Evolutionary conservation across 2,329 filamentous ascomycete genomes (phyloP).

Genomic region (Nothophoma quercina): DNA sequence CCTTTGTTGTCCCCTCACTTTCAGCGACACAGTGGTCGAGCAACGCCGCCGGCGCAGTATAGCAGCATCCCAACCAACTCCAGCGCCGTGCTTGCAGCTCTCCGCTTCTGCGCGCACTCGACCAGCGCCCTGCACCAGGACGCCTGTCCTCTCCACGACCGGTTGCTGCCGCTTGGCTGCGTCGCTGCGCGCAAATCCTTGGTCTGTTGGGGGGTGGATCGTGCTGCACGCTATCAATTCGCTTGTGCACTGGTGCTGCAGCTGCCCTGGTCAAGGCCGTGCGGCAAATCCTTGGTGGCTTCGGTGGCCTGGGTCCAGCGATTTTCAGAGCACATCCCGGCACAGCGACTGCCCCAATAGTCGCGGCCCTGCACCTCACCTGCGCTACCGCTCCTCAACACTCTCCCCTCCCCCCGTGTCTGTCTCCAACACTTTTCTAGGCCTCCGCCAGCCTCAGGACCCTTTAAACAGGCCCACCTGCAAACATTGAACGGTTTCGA

Average conservation of each 20-base stretch:
- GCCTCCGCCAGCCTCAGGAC: slow-evolving; percentile 45
- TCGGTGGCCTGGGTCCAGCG: slow-evolving; percentile 31
- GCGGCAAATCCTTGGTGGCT: slow-evolving; percentile 25
- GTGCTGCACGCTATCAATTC: slow-evolving; percentile 36
- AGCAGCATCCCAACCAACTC: not conserved
- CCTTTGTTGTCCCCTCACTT: slow-evolving; percentile 16
- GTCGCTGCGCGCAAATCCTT: slow-evolving; percentile 36
- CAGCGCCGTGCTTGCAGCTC: slow-evolving; percentile 3
- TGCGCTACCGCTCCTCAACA: slow-evolving; percentile 47
- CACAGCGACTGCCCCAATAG: slow-evolving; percentile 40
- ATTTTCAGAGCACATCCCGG: slow-evolving; percentile 40
- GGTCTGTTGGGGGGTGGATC: slow-evolving; percentile 44
- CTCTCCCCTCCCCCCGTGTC: slow-evolving; percentile 26
- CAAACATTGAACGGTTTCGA: slow-evolving; percentile 26
- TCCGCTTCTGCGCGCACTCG: slow-evolving; percentile 26
- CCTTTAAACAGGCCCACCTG: slow-evolving; percentile 39
- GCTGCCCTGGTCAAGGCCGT: slow-evolving; percentile 21
- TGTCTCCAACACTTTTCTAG: slow-evolving; percentile 37
- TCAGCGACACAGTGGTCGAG: not conserved
- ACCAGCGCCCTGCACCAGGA: no score
- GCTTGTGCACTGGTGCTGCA: slow-evolving; percentile 40
- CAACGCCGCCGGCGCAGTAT: slow-evolving; percentile 14
- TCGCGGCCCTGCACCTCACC: slow-evolving; percentile 39
- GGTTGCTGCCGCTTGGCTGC: slow-evolving; percentile 42
- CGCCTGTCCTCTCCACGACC: slow-evolving; percentile 26